Evolutionary conservation across 2,329 filamentous ascomycete species (phyloP).

Genomic region (Colletotrichum camelliae): DNA sequence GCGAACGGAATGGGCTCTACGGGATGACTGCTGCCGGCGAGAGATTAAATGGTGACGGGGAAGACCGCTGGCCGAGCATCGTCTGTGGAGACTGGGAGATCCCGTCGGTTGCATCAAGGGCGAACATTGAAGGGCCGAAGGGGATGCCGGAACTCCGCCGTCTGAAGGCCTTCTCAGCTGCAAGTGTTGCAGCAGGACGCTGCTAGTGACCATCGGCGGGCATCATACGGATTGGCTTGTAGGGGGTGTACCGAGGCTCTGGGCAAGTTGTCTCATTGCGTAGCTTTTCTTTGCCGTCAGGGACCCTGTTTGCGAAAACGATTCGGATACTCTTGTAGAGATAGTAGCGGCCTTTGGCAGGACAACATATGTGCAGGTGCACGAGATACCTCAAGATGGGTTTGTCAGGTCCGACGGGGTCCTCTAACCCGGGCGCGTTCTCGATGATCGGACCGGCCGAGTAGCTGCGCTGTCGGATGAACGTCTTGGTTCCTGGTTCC

Average conservation of each 20-base stretch:
- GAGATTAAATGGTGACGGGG: slow-evolving; percentile 30
- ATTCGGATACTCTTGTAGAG: slow-evolving; percentile 92
- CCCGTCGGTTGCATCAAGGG: slow-evolving; percentile 41
- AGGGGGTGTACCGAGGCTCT: slow-evolving; percentile 84
- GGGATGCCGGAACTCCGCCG: slow-evolving; percentile 61
- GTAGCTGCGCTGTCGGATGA: slow-evolving; percentile 92
- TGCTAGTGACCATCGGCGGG: slow-evolving; percentile 36
- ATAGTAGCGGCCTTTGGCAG: slow-evolving; percentile 82
- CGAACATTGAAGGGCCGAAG: slow-evolving; percentile 33
- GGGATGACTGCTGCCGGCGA: slow-evolving; percentile 37
- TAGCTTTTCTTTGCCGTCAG: slow-evolving; percentile 92
- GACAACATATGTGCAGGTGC: slow-evolving; percentile 91
- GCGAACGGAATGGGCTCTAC: slow-evolving; percentile 59
- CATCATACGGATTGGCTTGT: slow-evolving; percentile 71
- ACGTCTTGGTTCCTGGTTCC: slow-evolving; percentile 94
- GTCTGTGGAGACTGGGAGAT: slow-evolving; percentile 22
- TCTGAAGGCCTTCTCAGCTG: slow-evolving; percentile 64
- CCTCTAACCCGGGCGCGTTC: slow-evolving; percentile 46
- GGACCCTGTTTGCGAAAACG: slow-evolving; percentile 95
- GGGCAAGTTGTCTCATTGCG: slow-evolving; percentile 89
- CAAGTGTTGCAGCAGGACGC: slow-evolving; percentile 52
- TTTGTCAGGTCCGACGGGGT: slow-evolving; percentile 47
- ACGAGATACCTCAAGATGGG: slow-evolving; percentile 88
- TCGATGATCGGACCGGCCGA: slow-evolving; percentile 86
- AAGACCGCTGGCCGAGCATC: slow-evolving; percentile 21